Evolutionary conservation across 495 filamentous ascomycete genomes (phyloP).

Genomic region (Staphylotrichum longicolle): DNA sequence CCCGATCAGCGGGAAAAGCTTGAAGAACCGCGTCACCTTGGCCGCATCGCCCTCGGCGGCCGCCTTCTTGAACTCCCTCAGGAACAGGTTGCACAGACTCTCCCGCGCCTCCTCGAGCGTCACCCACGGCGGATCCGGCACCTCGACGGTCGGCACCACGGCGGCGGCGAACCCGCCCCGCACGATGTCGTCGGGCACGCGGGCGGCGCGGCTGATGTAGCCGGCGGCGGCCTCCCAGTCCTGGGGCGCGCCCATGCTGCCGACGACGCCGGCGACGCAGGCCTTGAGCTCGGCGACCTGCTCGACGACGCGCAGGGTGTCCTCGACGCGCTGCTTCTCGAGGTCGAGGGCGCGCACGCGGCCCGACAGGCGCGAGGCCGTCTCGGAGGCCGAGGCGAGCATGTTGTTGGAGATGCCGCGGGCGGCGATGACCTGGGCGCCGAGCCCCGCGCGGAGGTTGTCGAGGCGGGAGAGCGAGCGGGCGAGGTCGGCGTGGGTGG

Average conservation of each 20-base stretch:
- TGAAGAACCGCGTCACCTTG: conserved; percentile 93
- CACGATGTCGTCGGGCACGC: conserved; percentile 75
- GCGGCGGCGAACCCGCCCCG: conserved; percentile 84
- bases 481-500: conserved; percentile 77
- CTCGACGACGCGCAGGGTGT: conserved; percentile 88
- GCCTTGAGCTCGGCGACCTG: conserved; percentile 95
- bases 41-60: conserved; percentile 78
- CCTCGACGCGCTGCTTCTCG: conserved; percentile 85
- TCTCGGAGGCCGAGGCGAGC: conserved; percentile 78
- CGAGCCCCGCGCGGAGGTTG: conserved; percentile 81
- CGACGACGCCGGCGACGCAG: conserved; percentile 91
- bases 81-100: conserved; percentile 80
- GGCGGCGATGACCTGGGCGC: conserved; percentile 81
- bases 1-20: conserved; percentile 93
- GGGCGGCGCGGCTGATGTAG: conserved; percentile 77
- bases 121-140: conserved; percentile 83
- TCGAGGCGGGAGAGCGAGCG: conserved; percentile 86
- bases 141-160: conserved; percentile 92
- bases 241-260: conserved; percentile 94
- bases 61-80: conserved; percentile 93
- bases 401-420: conserved; percentile 82
- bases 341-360: conserved; percentile 83
- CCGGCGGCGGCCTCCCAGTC: conserved; percentile 97
- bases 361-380: conserved; percentile 79
- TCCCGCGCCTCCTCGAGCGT: conserved; percentile 86